phyloP scores from a whole-genome alignment of 1,284 basidiomycete genomes.

The Sanguinoderma infundibulare region DNA sequence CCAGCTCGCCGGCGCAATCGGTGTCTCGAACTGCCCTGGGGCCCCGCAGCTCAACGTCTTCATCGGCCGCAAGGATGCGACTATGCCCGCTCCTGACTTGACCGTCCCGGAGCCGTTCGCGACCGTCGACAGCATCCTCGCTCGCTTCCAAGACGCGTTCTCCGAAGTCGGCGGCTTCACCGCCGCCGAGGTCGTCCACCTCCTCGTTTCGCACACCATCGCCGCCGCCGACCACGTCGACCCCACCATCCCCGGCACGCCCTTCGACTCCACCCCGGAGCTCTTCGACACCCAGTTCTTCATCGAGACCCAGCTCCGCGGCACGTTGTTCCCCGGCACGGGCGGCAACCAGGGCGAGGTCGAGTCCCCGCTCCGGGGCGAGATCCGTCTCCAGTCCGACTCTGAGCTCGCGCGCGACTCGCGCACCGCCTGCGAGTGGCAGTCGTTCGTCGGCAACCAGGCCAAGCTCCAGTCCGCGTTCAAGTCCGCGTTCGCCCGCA shows the following conservation, averaged over 20 bases:
- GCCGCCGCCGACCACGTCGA: slow-evolving; percentile 27
- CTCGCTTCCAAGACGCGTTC: slow-evolving; percentile 28
- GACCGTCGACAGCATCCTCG: slow-evolving; percentile 29
- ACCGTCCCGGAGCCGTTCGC: slow-evolving; percentile 34
- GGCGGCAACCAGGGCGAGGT: slow-evolving; percentile 29
- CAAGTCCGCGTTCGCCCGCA: slow-evolving; percentile 37
- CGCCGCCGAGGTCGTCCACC: slow-evolving; percentile 27
- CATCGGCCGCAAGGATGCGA: slow-evolving; percentile 28
- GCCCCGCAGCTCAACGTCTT: slow-evolving; percentile 34
- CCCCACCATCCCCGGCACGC: slow-evolving; percentile 24
- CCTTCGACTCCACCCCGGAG: slow-evolving; percentile 26
- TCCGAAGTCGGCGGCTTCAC: slow-evolving; percentile 23
- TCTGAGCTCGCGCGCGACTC: slow-evolving; percentile 29
- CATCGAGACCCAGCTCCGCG: slow-evolving; percentile 29
- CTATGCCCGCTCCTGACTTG: slow-evolving; percentile 31
- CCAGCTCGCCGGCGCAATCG: slow-evolving; percentile 37
- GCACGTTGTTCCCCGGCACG: slow-evolving; percentile 32
- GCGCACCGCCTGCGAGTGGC: slow-evolving; percentile 38
- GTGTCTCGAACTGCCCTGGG: slow-evolving; percentile 36
- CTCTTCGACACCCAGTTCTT: slow-evolving; percentile 27
- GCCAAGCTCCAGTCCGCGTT: slow-evolving; percentile 33
- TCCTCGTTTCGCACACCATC: slow-evolving; percentile 24
- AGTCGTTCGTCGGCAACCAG: slow-evolving; percentile 38
- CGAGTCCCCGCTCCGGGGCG: slow-evolving; percentile 28
- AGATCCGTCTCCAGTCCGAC: slow-evolving; percentile 37